Evolutionary conservation across 1,139 yeast species (phyloP).

Genomic region (Yarrowia galli): DNA sequence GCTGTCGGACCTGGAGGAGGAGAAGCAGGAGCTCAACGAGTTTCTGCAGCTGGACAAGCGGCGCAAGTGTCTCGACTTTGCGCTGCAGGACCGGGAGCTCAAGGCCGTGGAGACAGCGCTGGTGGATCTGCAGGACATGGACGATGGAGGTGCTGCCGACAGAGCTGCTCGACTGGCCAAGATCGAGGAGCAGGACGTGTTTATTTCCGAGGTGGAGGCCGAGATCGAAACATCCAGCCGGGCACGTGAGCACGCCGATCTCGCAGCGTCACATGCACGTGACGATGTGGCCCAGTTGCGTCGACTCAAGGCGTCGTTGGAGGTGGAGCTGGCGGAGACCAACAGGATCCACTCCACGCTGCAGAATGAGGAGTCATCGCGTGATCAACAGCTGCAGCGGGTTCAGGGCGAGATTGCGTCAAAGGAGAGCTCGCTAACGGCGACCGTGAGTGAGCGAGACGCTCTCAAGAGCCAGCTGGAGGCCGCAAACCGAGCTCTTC

Average conservation of each 20-base stretch:
- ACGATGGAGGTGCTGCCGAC: conserved; percentile 59
- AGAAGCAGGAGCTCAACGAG: conserved; percentile 74
- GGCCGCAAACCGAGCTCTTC: background rate
- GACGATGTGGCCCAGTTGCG: conserved; percentile 58
- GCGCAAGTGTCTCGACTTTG: conserved; percentile 76
- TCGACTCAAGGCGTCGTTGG: conserved; percentile 50
- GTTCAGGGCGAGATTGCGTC: conserved; percentile 49
- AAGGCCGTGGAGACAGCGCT: conserved; percentile 66
- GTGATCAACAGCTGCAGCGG: conserved; percentile 53
- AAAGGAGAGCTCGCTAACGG: conserved; percentile 40
- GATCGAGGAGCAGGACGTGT: conserved; percentile 59
- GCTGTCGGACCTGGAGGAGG: conserved; percentile 78
- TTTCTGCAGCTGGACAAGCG: conserved; percentile 72
- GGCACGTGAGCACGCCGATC: conserved; percentile 50
- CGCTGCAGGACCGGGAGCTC: conserved; percentile 78
- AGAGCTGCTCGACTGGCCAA: conserved; percentile 57
- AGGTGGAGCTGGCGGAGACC: conserved; percentile 46
- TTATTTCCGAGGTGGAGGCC: conserved; percentile 58
- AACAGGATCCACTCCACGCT: conserved; percentile 42
- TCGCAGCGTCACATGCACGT: conserved; percentile 58
- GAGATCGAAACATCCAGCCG: conserved; percentile 56
- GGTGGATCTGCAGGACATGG: conserved; percentile 66
- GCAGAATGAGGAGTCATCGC: conserved; percentile 39
- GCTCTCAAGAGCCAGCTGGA: conserved; percentile 13
- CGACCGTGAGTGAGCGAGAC: conserved; percentile 2